phyloP scores from a whole-genome alignment of 1,139 yeast genomes.

The Scheffersomyces titani region DNA sequence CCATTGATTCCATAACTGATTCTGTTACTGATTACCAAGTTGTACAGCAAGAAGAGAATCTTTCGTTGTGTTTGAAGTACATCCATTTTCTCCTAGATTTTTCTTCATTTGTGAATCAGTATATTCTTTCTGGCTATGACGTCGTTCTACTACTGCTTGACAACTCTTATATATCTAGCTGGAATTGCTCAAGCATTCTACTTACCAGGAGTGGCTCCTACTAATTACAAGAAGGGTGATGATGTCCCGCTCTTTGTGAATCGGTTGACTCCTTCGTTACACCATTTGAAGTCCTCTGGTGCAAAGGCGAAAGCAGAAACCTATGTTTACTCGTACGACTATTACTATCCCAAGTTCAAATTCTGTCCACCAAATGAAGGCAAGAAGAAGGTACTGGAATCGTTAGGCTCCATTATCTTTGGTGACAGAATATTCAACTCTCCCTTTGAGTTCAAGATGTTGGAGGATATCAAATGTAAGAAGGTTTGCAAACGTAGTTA shows the following conservation, averaged over 20 bases:
- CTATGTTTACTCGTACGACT: constrained; percentile 75
- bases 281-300: constrained; percentile 29
- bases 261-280: constrained; percentile 81
- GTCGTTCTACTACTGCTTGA: constrained; percentile 3
- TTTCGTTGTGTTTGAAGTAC: neutral
- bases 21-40: neutral
- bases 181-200: constrained; percentile 60
- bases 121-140: neutral
- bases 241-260: constrained; percentile 78
- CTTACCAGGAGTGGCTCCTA: constrained; percentile 94
- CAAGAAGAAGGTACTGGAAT: constrained; percentile 77
- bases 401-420: constrained; percentile 87
- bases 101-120: neutral
- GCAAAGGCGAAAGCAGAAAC: constrained; percentile 42
- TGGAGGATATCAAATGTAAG: constrained; percentile 67
- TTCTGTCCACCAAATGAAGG: constrained; percentile 79
- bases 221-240: constrained; percentile 76
- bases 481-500: constrained; percentile 62
- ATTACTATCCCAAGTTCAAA: constrained; percentile 80
- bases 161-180: constrained; percentile 19
- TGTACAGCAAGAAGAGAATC: neutral
- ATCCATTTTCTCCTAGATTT: neutral
- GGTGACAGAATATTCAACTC: constrained; percentile 96
- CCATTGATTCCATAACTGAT: neutral
- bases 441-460: constrained; percentile 80